Evolutionary conservation across 805 yeast genomes (phyloP), one percentile per base, ranked within the genome.

Genomic region (Candida railenensis): DNA sequence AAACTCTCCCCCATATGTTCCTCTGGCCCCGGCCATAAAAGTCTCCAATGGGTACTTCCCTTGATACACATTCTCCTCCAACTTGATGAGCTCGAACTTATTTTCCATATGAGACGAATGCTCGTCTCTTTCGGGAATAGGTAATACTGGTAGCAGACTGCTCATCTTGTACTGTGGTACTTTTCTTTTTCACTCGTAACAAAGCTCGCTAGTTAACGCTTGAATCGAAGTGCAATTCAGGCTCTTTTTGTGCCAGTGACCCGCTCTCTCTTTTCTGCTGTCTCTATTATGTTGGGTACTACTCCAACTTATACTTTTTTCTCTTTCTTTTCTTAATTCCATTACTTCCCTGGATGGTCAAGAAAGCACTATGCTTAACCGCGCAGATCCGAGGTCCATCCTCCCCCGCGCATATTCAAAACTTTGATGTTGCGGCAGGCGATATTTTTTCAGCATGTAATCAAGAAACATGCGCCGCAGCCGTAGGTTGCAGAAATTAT

Each of bases 1-100:
- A 33, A 61, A 51, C 46, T 63, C 68, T 3, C 67, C 68, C 3
- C 68, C 68, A 37, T 58, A 63, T 1, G 59, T 55, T 2, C 68
- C 68, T 20, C 68, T 46, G 15, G 54, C 53, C 3, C 49, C 63
- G 9, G 45, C 47, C 5, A 45, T 44, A 37, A 57, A 53, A 8
- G 58, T 52, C 44, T 62, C 58, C 46, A 62, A 53, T 3, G 65
- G 66, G 46, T 60, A 53, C 22, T 57, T 56, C 4, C 64, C 66
- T n/a, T 46, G 39, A 22, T 48, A 55, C 12, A 51, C 50, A n/a
- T 51, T 45, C n/a, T 48, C 51, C 11, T 48, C 52, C 16, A 37
- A 42, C 11, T 46, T 47, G 12, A 44, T 38, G n/a, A 54, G 33
- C 9, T 45, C 25, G 34, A 58, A 52, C 45, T 56, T 58, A 38